These are phyloP conservation scores for Colletotrichum chrysophilum DNA, from an alignment of 2,329 filamentous ascomycete species.

Conservation along the genomic window DNA sequence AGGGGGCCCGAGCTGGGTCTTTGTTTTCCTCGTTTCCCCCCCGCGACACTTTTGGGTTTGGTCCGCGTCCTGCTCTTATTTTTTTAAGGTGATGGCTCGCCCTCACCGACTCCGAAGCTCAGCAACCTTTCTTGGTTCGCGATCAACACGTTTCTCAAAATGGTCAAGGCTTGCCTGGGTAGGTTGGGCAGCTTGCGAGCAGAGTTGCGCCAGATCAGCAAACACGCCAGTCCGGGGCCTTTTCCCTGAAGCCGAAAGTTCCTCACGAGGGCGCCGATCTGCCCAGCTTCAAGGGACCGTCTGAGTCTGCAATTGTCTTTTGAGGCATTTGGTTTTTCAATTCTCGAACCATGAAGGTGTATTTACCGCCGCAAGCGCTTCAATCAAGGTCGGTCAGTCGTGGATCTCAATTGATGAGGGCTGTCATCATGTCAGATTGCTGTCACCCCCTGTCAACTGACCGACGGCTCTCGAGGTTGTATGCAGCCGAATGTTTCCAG, in stretches of 20 bases:
- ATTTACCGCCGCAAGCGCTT: not conserved
- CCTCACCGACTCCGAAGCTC: not conserved
- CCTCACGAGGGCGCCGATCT: not conserved
- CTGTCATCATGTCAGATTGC: not conserved
- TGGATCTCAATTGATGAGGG: not conserved
- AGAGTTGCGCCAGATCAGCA: not conserved
- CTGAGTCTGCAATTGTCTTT: not conserved
- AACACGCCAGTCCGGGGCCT: not conserved
- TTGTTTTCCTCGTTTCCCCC: not conserved
- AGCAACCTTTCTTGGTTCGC: not conserved
- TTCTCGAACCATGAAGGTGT: not conserved
- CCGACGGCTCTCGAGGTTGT: not conserved
- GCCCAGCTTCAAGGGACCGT: not conserved
- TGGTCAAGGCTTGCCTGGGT: not conserved
- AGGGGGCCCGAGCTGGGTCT: not conserved
- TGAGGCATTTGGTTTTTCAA: not conserved
- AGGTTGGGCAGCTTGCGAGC: not conserved
- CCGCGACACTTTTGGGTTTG: not conserved
- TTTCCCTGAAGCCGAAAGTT: not conserved
- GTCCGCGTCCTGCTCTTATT: not conserved
- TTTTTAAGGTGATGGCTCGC: not conserved
- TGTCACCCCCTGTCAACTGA: not conserved
- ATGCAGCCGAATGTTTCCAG: not conserved
- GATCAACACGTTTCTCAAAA: not conserved
- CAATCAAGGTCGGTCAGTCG: not conserved